Conservation (phyloP, 1,139 yeast genomes). For the Lodderomyces jiufengensis region DNA sequence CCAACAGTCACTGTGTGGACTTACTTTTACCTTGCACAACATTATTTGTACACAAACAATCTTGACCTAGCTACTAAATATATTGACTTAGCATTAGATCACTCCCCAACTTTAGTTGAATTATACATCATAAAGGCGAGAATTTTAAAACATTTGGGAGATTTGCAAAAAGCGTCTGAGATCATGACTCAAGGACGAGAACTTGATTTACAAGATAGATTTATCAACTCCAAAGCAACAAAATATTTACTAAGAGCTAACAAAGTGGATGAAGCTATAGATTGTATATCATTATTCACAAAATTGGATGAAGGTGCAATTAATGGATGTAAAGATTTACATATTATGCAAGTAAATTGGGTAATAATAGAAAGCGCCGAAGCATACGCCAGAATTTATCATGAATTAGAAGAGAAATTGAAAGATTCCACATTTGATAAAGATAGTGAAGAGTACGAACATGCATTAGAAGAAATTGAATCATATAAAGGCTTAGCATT, state of each 20-base stretch:
- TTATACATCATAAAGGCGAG: slow-evolving; percentile 78
- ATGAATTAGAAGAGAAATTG: slow-evolving; percentile 16
- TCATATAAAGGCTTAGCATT: slow-evolving; percentile 67
- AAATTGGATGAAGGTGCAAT: slow-evolving; percentile 69
- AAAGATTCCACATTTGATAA: slow-evolving; percentile 17
- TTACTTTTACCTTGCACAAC: slow-evolving; percentile 77
- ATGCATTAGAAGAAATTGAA: slow-evolving; percentile 33
- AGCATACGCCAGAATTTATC: slow-evolving; percentile 50
- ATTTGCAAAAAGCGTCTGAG: slow-evolving; percentile 57
- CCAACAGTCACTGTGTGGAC: slow-evolving; percentile 74
- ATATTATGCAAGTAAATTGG: slow-evolving; percentile 91
- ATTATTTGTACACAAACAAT: slow-evolving; percentile 56
- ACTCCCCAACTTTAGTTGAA: slow-evolving; percentile 83
- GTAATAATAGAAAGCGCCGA: slow-evolving; percentile 83
- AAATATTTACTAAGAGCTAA: slow-evolving; percentile 84
- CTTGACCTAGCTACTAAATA: slow-evolving; percentile 49
- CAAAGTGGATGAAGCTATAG: slow-evolving; percentile 70
- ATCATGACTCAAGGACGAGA: slow-evolving; percentile 68
- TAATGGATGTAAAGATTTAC: slow-evolving; percentile 84
- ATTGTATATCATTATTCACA: slow-evolving; percentile 74
- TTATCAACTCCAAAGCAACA: slow-evolving; percentile 82
- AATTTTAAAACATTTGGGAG: slow-evolving; percentile 68
- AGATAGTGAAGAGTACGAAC: slow-evolving; percentile 28
- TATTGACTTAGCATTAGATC: slow-evolving; percentile 64
- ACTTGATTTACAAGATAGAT: slow-evolving; percentile 85